Base-by-base conservation (phyloP, 2,329 filamentous ascomycete species). In the Samsoniella hepiali region DNA sequence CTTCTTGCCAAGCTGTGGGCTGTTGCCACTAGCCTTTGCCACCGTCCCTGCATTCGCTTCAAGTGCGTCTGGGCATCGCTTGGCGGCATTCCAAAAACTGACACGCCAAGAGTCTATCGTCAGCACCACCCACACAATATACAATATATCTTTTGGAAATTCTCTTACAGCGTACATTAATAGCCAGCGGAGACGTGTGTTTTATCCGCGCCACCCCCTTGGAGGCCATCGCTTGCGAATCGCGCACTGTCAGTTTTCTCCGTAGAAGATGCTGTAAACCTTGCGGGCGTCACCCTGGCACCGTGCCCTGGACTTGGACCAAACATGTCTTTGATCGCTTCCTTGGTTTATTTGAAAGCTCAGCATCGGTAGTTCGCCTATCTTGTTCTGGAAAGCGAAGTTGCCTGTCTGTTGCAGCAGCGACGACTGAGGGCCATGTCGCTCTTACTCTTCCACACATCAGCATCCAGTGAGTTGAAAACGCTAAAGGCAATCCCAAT, bases 71-170 rank as follows among this genome's bases (percentile, higher is more conserved):
- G 58, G 58, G 58, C 58, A 54, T 61, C 50, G 50, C 58, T 54
- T 32, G 45, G 58, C 49, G 58, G 38, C 29, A 61, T 54, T 54
- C 58, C 58, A 32, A 53, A 44, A 54, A 54, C 49, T 54, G 58
- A 45, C 36, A 53, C 49, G 58, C 58, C 58, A 61, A 61, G 58
- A 44, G 34, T 42, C 49, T 36, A 32, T 44, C 22, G 36, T 15
- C 38, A 61, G 40, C 8, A 6, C 58, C 34, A 17, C 10, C n/a
- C 44, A n/a, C 56, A 49, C 13, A 32, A 36, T 34, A 10, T 38
- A n/a, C 53, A 56, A 45, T 2, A 29, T 32, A 32, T 32, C 15
- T 34, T 31, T 57, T 10, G 10, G 53, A 27, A 44, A 32, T 10
- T 59, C 32, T 15, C 44, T 13, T 31, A 4, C 31, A 8, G 27